Evolutionary conservation across 371 early-diverging fungal species (phyloP), one percentile per base, ranked within the genome.

Genomic region (Mortierella sp.): DNA sequence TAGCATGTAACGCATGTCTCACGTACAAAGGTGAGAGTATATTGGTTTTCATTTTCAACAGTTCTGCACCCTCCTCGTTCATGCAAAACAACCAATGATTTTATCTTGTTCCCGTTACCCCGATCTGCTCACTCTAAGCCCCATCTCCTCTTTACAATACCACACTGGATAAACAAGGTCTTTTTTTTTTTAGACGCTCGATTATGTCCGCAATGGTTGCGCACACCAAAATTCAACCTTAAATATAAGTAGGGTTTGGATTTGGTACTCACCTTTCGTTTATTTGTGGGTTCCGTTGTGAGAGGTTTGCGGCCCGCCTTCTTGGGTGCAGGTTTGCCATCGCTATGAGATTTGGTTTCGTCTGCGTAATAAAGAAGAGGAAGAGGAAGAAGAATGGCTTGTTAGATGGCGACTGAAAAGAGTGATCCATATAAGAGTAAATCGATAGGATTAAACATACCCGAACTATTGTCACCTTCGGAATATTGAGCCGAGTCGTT

Each of bases 301-400:
- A 81, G 53, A 0, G 76, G 82, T 52, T 81, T 81, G 48, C 82
- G 82, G 4, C 82, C 82, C n/a, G 82, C 76, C 48, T 81, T 81
- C 64, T 81, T 81, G 10, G 82, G 82, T 5, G 82, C 82, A 40
- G 82, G 82, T 60, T 81, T 81, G 16, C 76, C 76, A 11, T 75
- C 81, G 10, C 63, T 65, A 4, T 60, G 68, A 13, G 74, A 61
- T 41, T 67, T 69, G 19, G 52, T 64, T 24, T 79, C 79, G 38
- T 79, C 79, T 79, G 64, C 32, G 10, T 19, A n/a, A 52, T 3
- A 6, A 21, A n/a, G 21, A 52, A 3, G 16, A 43, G 10, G 16
- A 43, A 10, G 16, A 43, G 2, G 45, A 10, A 10, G 16, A 43
- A 43, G 48, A 48, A 8, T 24, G 11, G 7, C 9, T 15, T 13